Conservation (phyloP, 2,329 filamentous ascomycete genomes). For the Ceratocystis variospora region DNA sequence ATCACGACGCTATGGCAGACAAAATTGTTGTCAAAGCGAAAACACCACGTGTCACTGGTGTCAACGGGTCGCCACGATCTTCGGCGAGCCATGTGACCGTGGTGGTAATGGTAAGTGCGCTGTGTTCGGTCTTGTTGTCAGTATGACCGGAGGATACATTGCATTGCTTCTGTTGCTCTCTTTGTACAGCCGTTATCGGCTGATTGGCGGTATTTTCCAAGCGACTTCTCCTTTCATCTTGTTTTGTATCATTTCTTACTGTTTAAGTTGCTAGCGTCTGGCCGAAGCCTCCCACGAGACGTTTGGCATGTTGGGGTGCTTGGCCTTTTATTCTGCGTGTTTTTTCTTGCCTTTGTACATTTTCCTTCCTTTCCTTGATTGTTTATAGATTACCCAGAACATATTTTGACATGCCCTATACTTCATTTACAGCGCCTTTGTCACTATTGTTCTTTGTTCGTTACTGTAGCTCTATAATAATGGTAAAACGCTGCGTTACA, state of each 20-base stretch:
- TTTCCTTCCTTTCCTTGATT: not conserved
- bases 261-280: not conserved
- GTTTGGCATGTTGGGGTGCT: not conserved
- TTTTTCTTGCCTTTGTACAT: not conserved
- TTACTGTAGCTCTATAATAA: not conserved
- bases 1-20: slow-evolving; percentile 25
- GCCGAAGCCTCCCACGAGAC: not conserved
- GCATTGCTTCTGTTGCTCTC: not conserved
- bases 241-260: not conserved
- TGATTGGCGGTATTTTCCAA: not conserved
- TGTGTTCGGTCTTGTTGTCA: not conserved
- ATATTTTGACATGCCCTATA: not conserved
- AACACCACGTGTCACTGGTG: slow-evolving; percentile 22
- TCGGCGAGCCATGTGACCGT: not conserved
- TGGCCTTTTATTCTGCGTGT: not conserved
- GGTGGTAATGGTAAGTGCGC: not conserved
- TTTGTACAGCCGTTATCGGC: not conserved
- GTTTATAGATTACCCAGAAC: not conserved
- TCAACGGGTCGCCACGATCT: slow-evolving; percentile 14
- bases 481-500: slow-evolving; percentile 2
- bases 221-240: not conserved
- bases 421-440: not conserved
- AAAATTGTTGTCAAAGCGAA: slow-evolving; percentile 27
- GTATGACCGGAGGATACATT: not conserved
- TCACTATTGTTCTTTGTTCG: not conserved